Conservation (phyloP, 2,329 filamentous ascomycete genomes). For the Colletotrichum trifolii region DNA sequence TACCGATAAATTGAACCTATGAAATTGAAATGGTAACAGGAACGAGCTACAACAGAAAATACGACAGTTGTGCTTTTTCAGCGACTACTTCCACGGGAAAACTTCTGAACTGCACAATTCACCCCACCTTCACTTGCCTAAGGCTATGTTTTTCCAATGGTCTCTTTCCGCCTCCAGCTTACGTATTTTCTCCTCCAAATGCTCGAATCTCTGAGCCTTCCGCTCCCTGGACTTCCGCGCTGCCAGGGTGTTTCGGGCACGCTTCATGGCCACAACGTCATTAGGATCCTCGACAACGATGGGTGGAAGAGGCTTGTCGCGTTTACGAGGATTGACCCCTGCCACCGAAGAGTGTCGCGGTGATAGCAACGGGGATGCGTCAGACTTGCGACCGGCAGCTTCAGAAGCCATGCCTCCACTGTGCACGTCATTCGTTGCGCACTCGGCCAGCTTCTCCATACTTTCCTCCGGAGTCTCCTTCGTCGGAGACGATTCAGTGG, state of each 20-base stretch:
- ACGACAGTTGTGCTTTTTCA: no score
- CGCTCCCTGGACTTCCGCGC: constrained; percentile 92
- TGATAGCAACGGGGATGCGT: constrained; percentile 53
- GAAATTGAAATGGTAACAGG: no score
- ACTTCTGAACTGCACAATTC: no score
- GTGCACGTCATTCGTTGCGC: constrained; percentile 62
- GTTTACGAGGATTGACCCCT: constrained; percentile 79
- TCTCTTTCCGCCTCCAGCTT: constrained; percentile 75
- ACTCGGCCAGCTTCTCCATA: constrained; percentile 52
- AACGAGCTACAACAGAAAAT: no score
- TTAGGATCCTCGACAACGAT: constrained; percentile 79
- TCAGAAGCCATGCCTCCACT: constrained; percentile 49
- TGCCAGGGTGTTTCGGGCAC: constrained; percentile 90
- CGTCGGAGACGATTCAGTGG: constrained; percentile 52
- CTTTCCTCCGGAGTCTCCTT: constrained; percentile 37
- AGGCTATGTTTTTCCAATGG: constrained; percentile 71
- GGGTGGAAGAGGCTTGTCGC: constrained; percentile 82
- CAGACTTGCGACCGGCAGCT: constrained; percentile 60
- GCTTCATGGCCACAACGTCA: constrained; percentile 87
- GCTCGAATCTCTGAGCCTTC: constrained; percentile 81
- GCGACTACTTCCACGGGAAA: no score
- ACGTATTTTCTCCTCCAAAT: constrained; percentile 78
- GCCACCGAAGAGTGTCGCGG: constrained; percentile 74
- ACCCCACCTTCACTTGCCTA: constrained; percentile 39
- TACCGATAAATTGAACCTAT: no score